Conservation (phyloP, 1,139 yeast species). For the Pichia sp. region DNA sequence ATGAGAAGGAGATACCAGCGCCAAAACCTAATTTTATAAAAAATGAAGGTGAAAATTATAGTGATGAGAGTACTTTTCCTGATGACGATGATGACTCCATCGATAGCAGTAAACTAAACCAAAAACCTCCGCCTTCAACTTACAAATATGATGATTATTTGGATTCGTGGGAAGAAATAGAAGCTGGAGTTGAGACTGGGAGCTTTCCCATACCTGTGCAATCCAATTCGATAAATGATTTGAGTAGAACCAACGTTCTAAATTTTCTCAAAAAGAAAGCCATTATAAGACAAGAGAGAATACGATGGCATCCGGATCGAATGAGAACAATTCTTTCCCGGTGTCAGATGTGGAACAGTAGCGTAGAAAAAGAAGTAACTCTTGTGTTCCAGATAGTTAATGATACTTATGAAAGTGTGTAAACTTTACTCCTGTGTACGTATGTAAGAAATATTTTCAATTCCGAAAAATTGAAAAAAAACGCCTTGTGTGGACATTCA, state of each 20-base stretch:
- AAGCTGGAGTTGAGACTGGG: slow-evolving; percentile 5
- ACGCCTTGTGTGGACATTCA: neutral
- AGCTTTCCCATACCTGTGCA: slow-evolving; percentile 24
- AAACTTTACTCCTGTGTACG: neutral
- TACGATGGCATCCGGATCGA: slow-evolving; percentile 70
- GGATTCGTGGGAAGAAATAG: slow-evolving; percentile 28
- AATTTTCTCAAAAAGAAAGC: slow-evolving; percentile 27
- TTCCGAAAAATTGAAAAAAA: neutral
- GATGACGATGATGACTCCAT: neutral
- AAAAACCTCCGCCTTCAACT: neutral
- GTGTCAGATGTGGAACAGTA: slow-evolving; percentile 5
- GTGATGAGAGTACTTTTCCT: neutral
- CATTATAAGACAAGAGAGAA: slow-evolving; percentile 44
- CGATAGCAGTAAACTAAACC: neutral
- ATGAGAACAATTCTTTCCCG: slow-evolving; percentile 27
- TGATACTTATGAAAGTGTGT: slow-evolving; percentile 32
- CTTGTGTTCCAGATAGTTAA: slow-evolving; percentile 38
- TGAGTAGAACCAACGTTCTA: slow-evolving; percentile 22
- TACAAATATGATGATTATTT: slow-evolving; percentile 27
- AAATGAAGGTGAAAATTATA: neutral
- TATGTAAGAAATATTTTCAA: neutral
- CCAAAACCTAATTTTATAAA: neutral
- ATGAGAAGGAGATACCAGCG: slow-evolving; percentile 15
- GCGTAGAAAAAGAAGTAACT: slow-evolving; percentile 29
- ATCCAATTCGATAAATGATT: slow-evolving; percentile 18